Evolutionary conservation across 768 basidiomycete genomes (phyloP).

Genomic region (Serendipita sp.): DNA sequence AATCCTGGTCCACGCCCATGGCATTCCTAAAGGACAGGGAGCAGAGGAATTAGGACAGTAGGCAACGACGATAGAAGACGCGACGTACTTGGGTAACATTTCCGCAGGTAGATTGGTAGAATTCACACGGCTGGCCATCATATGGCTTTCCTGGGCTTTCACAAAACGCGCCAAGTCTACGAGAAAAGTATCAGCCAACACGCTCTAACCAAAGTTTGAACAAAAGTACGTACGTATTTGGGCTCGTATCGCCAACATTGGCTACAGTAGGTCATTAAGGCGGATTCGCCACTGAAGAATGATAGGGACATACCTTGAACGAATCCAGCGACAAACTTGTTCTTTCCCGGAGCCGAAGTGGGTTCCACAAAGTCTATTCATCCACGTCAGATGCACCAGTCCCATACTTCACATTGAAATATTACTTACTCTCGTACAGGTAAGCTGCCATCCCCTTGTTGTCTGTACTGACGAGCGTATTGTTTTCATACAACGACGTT

Average conservation of each 20-base stretch:
- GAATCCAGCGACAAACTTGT: constrained; percentile 58
- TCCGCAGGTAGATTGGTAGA: constrained; percentile 59
- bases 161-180: constrained; percentile 54
- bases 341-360: constrained; percentile 45
- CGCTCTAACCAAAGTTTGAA: not conserved
- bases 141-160: constrained; percentile 54
- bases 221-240: constrained; percentile 45
- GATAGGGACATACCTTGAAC: constrained; percentile 37
- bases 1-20: constrained; percentile 49
- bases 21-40: not conserved
- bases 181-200: constrained; percentile 4
- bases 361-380: constrained; percentile 44
- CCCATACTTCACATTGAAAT: constrained; percentile 1
- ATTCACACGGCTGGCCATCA: constrained; percentile 53
- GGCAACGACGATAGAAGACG: constrained; percentile 22
- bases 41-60: not conserved
- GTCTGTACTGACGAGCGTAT: constrained; percentile 62
- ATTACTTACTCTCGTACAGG: constrained; percentile 46
- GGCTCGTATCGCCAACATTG: constrained; percentile 67
- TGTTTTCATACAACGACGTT: constrained; percentile 71
- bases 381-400: too few relatives aligned
- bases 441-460: constrained; percentile 80
- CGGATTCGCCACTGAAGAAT: not conserved
- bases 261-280: constrained; percentile 23
- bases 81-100: constrained; percentile 42